phyloP scores from a whole-genome alignment of 2,329 filamentous ascomycete species.

The Colletotrichum tabaci region DNA sequence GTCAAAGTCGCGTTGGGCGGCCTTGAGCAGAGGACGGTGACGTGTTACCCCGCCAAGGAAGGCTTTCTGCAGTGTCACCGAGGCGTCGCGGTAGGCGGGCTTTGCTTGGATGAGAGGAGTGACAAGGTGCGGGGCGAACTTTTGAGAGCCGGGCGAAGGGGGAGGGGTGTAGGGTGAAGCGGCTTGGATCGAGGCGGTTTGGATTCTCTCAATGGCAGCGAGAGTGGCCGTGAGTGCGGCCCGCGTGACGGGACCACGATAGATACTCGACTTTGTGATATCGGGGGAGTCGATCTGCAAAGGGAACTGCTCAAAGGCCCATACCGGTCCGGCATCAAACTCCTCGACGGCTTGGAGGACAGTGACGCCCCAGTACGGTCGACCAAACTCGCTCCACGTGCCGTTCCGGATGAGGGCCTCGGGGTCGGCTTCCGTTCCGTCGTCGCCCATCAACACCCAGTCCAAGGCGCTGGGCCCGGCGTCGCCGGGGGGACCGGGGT shows the following conservation, averaged over 20 bases:
- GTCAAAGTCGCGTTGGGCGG: conserved; percentile 55
- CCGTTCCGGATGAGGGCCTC: conserved; percentile 49
- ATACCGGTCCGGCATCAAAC: conserved; percentile 60
- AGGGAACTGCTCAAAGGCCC: conserved; percentile 60
- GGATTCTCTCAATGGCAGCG: conserved; percentile 55
- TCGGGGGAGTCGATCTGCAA: conserved; percentile 56
- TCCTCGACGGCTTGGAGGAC: conserved; percentile 57
- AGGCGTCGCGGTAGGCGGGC: conserved; percentile 43
- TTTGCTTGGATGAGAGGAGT: conserved; percentile 41
- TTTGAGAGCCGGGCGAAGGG: conserved; percentile 36
- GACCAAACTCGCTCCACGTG: conserved; percentile 48
- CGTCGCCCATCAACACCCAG: conserved; percentile 60
- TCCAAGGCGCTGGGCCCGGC: conserved; percentile 59
- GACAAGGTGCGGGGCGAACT: conserved; percentile 37
- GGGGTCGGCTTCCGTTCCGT: conserved; percentile 52
- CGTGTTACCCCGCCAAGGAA: conserved; percentile 56
- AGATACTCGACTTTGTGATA: conserved; percentile 58
- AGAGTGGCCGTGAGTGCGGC: conserved; percentile 55
- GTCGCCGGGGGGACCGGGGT: conserved; percentile 59
- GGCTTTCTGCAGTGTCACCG: conserved; percentile 51
- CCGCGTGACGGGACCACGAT: conserved; percentile 55
- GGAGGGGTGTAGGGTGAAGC: conserved; percentile 38
- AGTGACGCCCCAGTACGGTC: conserved; percentile 58
- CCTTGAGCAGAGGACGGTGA: conserved; percentile 56
- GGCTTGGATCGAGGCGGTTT: conserved; percentile 22